Evolutionary conservation across 441 rosid species (phyloP), one percentile per base, ranked within the genome.

Genomic region (Mallotus repandus): DNA sequence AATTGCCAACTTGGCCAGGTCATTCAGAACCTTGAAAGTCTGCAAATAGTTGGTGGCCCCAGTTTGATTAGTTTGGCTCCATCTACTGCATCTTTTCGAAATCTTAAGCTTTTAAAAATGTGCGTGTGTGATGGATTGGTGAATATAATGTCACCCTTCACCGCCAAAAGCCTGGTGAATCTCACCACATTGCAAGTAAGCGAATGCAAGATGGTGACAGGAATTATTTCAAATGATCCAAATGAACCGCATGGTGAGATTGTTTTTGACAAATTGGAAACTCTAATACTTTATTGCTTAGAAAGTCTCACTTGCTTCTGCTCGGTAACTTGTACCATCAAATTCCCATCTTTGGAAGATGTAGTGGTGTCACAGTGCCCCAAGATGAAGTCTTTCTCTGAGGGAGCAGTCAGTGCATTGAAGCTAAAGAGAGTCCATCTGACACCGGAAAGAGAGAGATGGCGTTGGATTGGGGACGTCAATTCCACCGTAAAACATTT

Each of bases 231-330:
- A 21, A 55, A 5, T 1, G 76, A 70, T 12, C 63, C 11, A 67
- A 52, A 46, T 3, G 49, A 15, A 25, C n/a, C 9, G 7, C 64
- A 35, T 9, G 43, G 9, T 4, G 63, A 46, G 25, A 74, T 79
- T 16, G 5, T 67, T 29, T 79, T 81, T 59, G 50, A n/a, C 2
- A 67, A 55, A 63, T 58, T 80, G 71, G 3, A 29, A 45, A 61
- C 3, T n/a, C 9, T 68, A 25, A 8, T 12, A 6, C 74, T 77
- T 63, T 21, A 48, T 35, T 12, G 41, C 9, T 63, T 78, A 48
- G 61, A 65, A 32, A 76, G 50, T 57, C 76, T 83, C 25, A 49
- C 69, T 70, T 83, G 80, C 58, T 76, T 72, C 79, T 65, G 74
- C 0, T 8, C n/a, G 5, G 57, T 55, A 2, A 60, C 11, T 43